These are phyloP conservation scores for Amoebophrya sp. DNA, from an alignment of 169 alveolate species.

Conservation along the genomic window DNA sequence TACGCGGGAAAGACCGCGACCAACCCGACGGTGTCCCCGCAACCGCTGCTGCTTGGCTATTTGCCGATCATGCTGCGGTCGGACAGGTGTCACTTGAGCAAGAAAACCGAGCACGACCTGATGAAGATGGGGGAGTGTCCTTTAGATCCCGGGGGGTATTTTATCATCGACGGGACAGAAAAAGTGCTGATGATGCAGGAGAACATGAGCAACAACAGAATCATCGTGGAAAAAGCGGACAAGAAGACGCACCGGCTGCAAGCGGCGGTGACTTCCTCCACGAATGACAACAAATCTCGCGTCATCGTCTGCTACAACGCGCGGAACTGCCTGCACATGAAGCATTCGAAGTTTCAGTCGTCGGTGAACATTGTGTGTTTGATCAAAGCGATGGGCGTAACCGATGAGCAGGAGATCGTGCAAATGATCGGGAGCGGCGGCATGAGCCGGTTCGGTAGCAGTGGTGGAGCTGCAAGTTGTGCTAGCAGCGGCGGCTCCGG, in stretches of 20 bases:
- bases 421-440: conserved; percentile 69
- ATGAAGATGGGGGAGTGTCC: conserved; percentile 72
- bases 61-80: conserved; percentile 97
- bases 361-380: conserved; percentile 49
- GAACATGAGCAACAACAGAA: conserved; percentile 92
- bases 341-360: conserved; percentile 36
- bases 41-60: conserved; percentile 82
- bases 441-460: not conserved
- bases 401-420: conserved; percentile 95
- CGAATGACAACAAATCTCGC: not conserved
- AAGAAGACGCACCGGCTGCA: not conserved
- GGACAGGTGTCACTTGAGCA: conserved; percentile 70
- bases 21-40: conserved; percentile 58
- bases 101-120: conserved; percentile 58
- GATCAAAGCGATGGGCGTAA: conserved; percentile 97
- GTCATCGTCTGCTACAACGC: conserved; percentile 37
- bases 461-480: no score
- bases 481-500: conserved; percentile 33
- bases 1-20: conserved; percentile 68
- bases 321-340: conserved; percentile 39
- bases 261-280: not conserved
- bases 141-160: conserved; percentile 89
- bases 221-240: conserved; percentile 85
- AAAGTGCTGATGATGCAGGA: conserved; percentile 96
- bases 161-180: conserved; percentile 97